A percentile compares a stretch with the other conserved stretches of the same genome.
Evolutionary conservation across 345 rosid genomes (phyloP).

Genomic region (Salix koriyanagi): DNA sequence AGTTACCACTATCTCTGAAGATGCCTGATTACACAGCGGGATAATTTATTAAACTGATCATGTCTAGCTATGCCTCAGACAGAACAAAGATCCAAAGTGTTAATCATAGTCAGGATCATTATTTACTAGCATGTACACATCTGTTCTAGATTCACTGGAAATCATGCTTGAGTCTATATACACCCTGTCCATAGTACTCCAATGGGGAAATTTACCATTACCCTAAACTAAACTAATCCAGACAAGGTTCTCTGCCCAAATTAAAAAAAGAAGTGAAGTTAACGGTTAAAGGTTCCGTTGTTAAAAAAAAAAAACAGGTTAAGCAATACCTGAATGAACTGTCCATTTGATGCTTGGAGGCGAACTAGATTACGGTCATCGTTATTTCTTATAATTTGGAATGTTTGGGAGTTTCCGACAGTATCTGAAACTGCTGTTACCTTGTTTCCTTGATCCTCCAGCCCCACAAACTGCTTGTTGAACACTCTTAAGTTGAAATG

Average conservation of each 20-base stretch:
- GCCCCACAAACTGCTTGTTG: conserved; percentile 19
- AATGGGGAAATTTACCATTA: neutral
- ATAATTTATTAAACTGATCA: neutral
- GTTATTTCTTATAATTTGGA: conserved; percentile 23
- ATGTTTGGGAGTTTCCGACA: conserved; percentile 2
- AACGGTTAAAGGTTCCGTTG: too few species aligned
- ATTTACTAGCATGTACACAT: neutral
- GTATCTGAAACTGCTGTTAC: conserved; percentile 17
- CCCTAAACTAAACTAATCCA: neutral
- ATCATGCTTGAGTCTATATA: neutral
- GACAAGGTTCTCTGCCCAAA: neutral
- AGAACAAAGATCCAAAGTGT: neutral
- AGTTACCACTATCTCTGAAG: conserved; percentile 15
- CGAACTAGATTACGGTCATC: conserved; percentile 15
- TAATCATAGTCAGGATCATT: neutral
- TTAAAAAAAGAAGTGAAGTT: neutral
- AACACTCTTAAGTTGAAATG: conserved; percentile 22
- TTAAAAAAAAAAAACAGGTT: neutral
- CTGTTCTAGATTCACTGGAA: neutral
- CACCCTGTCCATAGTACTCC: neutral
- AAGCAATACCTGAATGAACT: conserved; percentile 27
- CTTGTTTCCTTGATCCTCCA: conserved; percentile 9
- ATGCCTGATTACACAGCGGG: neutral
- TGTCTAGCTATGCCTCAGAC: neutral
- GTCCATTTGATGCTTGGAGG: conserved; percentile 30